Evolutionary conservation across 2,329 filamentous ascomycete genomes (phyloP), one percentile per base, ranked within the genome.

Genomic region (Sphaerostilbella broomeana): DNA sequence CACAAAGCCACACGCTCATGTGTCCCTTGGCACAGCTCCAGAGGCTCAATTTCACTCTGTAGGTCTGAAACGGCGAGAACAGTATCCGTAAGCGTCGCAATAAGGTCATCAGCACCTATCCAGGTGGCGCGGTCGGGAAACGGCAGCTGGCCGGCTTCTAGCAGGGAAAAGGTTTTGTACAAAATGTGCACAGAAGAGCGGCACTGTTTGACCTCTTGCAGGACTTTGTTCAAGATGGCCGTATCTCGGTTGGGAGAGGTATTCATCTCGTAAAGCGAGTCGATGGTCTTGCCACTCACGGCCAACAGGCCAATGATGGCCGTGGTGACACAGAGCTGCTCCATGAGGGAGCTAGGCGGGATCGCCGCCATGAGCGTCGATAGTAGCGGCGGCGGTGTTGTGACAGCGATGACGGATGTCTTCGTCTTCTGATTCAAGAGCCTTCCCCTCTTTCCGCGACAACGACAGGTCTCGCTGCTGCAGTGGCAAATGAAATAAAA

Each of bases 271-370:
- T 51, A 53, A 40, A 63, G 53, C 10, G 51, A 50, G 44, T 63
- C 60, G 47, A 59, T 58, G 26, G 54, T 49, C 27, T 54, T 55
- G 45, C 55, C 55, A 42, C 57, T 55, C 26, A 62, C 59, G 27
- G 58, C 57, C 33, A 63, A 45, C 38, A 63, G 55, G 51, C 61
- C 61, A 28, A 57, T 52, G 42, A 62, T 58, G 56, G 60, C 60
- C 10, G 58, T 57, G n/a, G 56, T 55, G 35, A 60, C 57, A 32
- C 58, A 55, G 34, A 63, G 53, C 41, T 51, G 47, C 46, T 57
- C 54, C 41, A 47, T 45, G 24, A 42, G 35, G 20, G 29, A 12
- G 8, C 8, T 8, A 9, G 22, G 22, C 13, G 38, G 38, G 32
- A 30, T 33, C 17, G 35, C 17, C 11, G 34, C 28, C 28, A 33